Base-by-base conservation (phyloP, 2,329 filamentous ascomycete genomes). In the Monosporascus cannonballus region DNA sequence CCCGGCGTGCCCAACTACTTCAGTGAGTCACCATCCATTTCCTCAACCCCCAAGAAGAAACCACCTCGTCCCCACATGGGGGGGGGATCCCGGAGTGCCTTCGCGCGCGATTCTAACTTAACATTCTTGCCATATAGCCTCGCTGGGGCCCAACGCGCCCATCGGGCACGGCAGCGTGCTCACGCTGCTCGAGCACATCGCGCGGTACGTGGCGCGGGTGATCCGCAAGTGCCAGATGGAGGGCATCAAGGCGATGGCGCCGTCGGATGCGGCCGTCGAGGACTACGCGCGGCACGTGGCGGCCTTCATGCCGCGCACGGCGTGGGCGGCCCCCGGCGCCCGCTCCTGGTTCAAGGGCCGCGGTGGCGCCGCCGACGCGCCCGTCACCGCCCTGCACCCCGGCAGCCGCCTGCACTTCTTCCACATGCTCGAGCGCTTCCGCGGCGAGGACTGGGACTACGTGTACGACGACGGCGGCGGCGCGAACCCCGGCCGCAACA, bases 1-100 rank as follows among this genome's bases (percentile, higher is more conserved):
- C 64, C 75, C 1, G 73, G 73, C 1, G 70, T 81, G 53, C 78
- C 79, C 1, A 82, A 82, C 59, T 81, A 80, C 61, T 79, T 83
- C 55, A 78, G 75, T 78, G 56, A 65, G 74, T 64, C 17, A 17
- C 22, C 24, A 20, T 34, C 42, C 3, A 27, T 15, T 11, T 8
- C 11, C 34, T 30, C 36, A 18, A 11, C 34, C 15, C 20, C n/a
- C 0, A 47, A n/a, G 18, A 11, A 17, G 24, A 15, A 18, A 37
- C 8, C 17, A 30, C 18, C 17, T 11, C 18, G 5, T 15, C 46
- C 9, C 11, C 9, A 9, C 30, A 14, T 4, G 9, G 30, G 30
- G 30, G 4, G 1, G 3, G 30, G 11, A 34, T 14, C 14, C 30
- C 30, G 11, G 9, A 4, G 9, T 1, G 30, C 14, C 30, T 34